Evolutionary conservation across 2,329 filamentous ascomycete species (phyloP), one percentile per base, ranked within the genome.

Genomic region (Leptographium procerum): DNA sequence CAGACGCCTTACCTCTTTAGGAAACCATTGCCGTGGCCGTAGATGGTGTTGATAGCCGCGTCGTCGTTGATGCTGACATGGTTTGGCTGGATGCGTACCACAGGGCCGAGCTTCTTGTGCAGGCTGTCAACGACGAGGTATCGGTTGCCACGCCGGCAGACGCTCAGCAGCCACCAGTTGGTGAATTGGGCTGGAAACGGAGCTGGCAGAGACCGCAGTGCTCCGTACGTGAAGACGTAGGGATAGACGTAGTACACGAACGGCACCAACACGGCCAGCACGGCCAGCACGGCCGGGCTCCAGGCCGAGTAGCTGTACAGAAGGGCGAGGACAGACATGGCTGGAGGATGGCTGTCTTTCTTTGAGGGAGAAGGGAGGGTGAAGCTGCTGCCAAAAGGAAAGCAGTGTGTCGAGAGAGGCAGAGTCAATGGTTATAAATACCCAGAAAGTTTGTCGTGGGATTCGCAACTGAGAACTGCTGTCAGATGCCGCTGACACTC

Each of bases 61-160:
- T 87, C 85, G 67, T 95, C 89, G 57, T 87, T 88, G 58, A 96
- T 76, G 59, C 87, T 91, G 65, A 95, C 79, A 66, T 96, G 91
- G 65, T 91, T 83, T 1, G 91, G 91, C 66, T 90, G 87, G 63
- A 96, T 87, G 40, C 91, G 81, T 26, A 96, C 85, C 1, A 96
- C 72, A n/a, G 84, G 85, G 4, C 91, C 91, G 50, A 87, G 76
- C 66, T 84, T 86, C 75, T 87, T 81, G 71, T 96, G 91, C 9
- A 83, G 76, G 40, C 84, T 71, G 65, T 95, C 78, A n/a, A 95
- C 84, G 2, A 77, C 74, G 31, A 72, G 64, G 66, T 82, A 89
- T 11, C 87, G 77, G 53, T 78, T 76, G 2, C 90, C 90, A 4
- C 80, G 76, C 1, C 91, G 83, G 57, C 75, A 76, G 14, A 84